Conservation (phyloP, 331 rosid species). For the Quercus lobata region DNA sequence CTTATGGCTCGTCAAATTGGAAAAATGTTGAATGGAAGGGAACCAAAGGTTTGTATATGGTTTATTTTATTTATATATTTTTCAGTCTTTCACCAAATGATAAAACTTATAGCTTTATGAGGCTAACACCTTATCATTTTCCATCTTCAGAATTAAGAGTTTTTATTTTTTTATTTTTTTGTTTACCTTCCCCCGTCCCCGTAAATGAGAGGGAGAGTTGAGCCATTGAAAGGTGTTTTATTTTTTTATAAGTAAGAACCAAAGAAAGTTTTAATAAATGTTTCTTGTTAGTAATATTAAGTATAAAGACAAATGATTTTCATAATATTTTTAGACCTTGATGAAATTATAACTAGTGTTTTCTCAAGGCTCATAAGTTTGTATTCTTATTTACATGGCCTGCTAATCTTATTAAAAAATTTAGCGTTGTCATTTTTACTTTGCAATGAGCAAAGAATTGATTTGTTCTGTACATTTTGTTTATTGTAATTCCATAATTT, state of each 20-base stretch:
- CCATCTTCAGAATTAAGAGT: background rate
- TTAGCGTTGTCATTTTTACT: background rate
- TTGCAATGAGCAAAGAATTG: background rate
- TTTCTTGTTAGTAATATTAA: background rate
- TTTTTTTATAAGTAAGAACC: background rate
- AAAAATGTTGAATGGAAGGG: constrained; percentile 88
- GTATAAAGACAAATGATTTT: background rate
- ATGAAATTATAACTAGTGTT: background rate
- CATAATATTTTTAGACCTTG: background rate
- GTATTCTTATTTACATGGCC: too few relatives aligned
- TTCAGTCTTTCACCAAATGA: background rate
- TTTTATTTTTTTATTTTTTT: too few relatives aligned
- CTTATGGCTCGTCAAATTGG: constrained; percentile 99
- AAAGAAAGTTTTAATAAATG: background rate
- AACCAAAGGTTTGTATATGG: constrained; percentile 79
- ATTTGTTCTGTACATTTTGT: background rate
- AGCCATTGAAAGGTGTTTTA: too few relatives aligned
- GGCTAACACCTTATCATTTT: background rate
- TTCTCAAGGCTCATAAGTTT: too few relatives aligned
- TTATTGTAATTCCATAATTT: background rate
- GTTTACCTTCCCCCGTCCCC: too few relatives aligned
- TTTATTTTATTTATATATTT: constrained; percentile 6
- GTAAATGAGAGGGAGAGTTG: too few relatives aligned
- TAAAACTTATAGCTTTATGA: background rate
- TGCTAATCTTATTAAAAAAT: background rate